Percentiles rank a stretch among this genome's conserved stretches.
These are phyloP conservation scores for Castanea mollissima DNA, from an alignment of 306 rosid species.

Conservation along the genomic window DNA sequence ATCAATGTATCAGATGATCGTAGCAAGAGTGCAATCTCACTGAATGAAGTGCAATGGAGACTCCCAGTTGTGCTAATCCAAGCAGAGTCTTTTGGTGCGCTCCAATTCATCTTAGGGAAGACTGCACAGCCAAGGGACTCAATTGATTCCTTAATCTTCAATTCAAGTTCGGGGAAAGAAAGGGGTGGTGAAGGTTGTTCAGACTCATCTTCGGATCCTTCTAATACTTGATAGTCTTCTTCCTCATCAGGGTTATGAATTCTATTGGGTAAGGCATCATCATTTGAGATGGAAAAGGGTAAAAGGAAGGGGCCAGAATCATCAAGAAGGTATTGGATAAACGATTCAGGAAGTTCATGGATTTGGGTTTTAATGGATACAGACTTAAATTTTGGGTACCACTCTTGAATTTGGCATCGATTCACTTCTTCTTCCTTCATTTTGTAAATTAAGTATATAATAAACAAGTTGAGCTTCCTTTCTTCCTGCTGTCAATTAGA, in stretches of 20 bases:
- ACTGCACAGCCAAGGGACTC: conserved; percentile 66
- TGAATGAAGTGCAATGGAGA: conserved; percentile 58
- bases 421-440: conserved; percentile 70
- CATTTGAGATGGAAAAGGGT: conserved; percentile 65
- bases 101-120: conserved; percentile 87
- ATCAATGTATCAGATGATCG: conserved; percentile 73
- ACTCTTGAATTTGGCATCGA: conserved; percentile 70
- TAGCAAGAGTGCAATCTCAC: conserved; percentile 71
- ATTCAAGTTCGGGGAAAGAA: conserved; percentile 77
- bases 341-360: conserved; percentile 69
- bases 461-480: too few species aligned
- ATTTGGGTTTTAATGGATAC: conserved; percentile 58
- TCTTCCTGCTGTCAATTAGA: background rate
- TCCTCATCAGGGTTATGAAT: conserved; percentile 57
- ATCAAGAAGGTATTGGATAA: conserved; percentile 63
- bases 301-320: conserved; percentile 67
- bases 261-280: conserved; percentile 79
- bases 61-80: conserved; percentile 67
- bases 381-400: conserved; percentile 70
- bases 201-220: conserved; percentile 63
- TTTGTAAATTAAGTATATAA: background rate
- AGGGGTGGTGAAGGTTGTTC: conserved; percentile 49
- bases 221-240: conserved; percentile 61
- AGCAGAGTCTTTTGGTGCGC: conserved; percentile 83
- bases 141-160: conserved; percentile 60